Evolutionary conservation across 345 rosid species (phyloP).

Genomic region (Diplotaxis tenuifolia): DNA sequence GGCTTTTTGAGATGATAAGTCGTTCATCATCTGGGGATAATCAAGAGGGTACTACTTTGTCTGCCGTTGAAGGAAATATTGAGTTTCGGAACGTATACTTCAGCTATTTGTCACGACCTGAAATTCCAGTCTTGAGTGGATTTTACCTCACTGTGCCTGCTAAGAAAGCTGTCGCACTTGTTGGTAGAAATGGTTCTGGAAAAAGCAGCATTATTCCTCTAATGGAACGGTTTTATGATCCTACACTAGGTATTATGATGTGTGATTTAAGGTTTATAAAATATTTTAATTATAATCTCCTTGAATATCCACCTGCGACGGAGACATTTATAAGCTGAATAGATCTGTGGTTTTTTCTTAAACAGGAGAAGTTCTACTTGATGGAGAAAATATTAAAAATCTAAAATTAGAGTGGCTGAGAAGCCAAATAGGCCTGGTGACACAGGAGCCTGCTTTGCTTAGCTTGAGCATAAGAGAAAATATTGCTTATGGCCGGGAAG

Average conservation of each 20-base stretch:
- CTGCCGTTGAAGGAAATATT: conserved; percentile 79
- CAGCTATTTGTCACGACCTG: conserved; percentile 98
- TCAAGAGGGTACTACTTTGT: conserved; percentile 65
- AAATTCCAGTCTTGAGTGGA: conserved; percentile 95
- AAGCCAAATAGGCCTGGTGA: conserved; percentile 93
- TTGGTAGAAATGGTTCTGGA: conserved; percentile 99
- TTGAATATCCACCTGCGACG: conserved; percentile 22
- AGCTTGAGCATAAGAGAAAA: conserved; percentile 90
- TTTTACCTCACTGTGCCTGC: conserved; percentile 98
- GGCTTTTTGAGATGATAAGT: conserved; percentile 98
- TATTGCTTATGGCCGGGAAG: conserved; percentile 87
- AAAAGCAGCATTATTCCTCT: conserved; percentile 99
- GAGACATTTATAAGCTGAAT: conserved; percentile 22
- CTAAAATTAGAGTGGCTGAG: conserved; percentile 89
- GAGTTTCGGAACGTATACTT: conserved; percentile 98
- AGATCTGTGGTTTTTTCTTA: conserved; percentile 22
- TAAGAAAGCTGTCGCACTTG: conserved; percentile 95
- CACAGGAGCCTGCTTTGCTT: conserved; percentile 97
- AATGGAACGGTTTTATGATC: conserved; percentile 99
- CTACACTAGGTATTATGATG: conserved; percentile 76
- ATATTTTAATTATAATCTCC: neutral
- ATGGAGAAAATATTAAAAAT: conserved; percentile 93
- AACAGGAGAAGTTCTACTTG: conserved; percentile 98
- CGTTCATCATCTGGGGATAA: conserved; percentile 76
- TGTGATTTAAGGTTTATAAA: conserved; percentile 5